Evolutionary conservation across 352 stramenopile genomes (phyloP), one percentile per base, ranked within the genome.

Genomic region (Blastocystis sp.): DNA sequence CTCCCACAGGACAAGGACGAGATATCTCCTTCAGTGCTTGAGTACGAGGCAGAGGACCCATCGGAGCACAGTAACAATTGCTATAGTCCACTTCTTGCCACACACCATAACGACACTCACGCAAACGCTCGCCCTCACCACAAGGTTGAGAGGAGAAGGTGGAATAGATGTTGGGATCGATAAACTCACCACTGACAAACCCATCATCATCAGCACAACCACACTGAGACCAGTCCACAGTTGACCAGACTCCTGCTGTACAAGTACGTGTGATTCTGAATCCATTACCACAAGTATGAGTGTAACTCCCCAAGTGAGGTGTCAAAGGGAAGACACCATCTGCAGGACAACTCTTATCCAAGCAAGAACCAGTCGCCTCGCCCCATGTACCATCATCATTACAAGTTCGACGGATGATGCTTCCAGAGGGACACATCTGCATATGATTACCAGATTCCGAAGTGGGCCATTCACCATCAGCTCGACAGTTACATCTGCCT

Each of bases 151-250:
- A 53, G 33, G 33, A 7, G 6, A 24, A 56, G 33, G 19, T 54
- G 24, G 64, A 77, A 35, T 77, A 37, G n/a, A 77, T 2, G 2
- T 19, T 19, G 9, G 30, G 33, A 56, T 77, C 64, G 6, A 77
- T 77, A 48, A 56, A 77, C 64, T 77, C 64, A 6, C 17, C 64
- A n/a, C 33, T 19, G 9, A 51, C 30, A 30, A 77, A 77, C 0
- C 64, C 64, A 48, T 56, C 64, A 22, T 77, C 64, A n/a, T 51
- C 33, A 40, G 64, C 64, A 48, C 64, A 77, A 42, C 64, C 64
- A 48, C 64, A 77, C 33, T 24, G 37, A 0, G 64, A 77, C 64
- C 64, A 77, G 64, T 77, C 64, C 64, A 56, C 64, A 19, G 11
- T 1, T 17, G 33, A 51, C 64, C 64, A 77, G 9, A 77, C 30